Evolutionary conservation across 768 basidiomycete species (phyloP), one percentile per base, ranked within the genome.

Genomic region (Cyclocybe aegerita): DNA sequence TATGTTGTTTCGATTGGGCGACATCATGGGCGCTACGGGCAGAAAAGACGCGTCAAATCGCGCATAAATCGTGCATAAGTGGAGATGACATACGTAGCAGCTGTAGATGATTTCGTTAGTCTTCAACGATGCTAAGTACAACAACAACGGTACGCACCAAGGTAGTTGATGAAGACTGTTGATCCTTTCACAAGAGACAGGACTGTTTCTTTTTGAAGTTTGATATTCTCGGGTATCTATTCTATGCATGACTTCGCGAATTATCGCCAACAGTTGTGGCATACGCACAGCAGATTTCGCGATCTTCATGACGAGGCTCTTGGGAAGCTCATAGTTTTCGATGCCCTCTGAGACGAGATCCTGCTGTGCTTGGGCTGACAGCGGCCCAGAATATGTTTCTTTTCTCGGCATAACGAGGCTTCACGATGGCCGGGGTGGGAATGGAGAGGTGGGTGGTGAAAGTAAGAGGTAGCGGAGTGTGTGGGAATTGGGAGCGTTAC

Each of bases 151-250:
- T 46, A 71, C 85, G 58, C 65, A 88, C 95, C 87, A 7, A 98
- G 74, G 60, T 94, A 96, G 66, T 90, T 95, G 58, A 99, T 94
- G 66, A 98, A 98, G 45, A 98, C 88, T 0, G 95, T 95, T 3
- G 94, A 92, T 30, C 88, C 87, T 64, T 94, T 94, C 10, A 89
- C 77, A 8, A 97, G 75, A 9, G 93, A 90, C 1, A 89, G 65
- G 0, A 94, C 83, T 0, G 90, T 89, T 51, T 98, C 96, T 55
- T 94, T 96, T 60, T 93, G 90, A 49, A 97, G 68, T 63, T 96
- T 96, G 9, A 86, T 80, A 57, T 83, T 86, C 0, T 92, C 86
- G 5, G 93, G 91, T 3, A 96, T 71, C 94, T 95, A 42, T 11
- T 14, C 23, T 23, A 23, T 23, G 23, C 23, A 23, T 23, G 23